These are phyloP conservation scores for Saturnispora quitensis DNA, from an alignment of 805 yeast genomes.

Conservation along the genomic window DNA sequence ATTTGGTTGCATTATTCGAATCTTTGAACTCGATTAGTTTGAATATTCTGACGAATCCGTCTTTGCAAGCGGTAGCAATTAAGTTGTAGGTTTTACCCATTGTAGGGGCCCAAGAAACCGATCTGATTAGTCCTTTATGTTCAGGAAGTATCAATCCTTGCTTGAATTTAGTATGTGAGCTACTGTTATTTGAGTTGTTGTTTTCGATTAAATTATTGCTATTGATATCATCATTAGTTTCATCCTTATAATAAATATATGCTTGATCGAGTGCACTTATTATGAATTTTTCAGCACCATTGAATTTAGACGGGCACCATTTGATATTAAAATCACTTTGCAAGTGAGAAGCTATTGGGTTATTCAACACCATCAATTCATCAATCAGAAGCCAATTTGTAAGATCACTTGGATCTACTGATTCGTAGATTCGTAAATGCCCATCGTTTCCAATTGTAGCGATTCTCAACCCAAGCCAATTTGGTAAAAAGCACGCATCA, in stretches of 20 bases:
- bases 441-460: constrained; percentile 92
- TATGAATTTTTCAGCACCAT: constrained; percentile 64
- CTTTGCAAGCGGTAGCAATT: constrained; percentile 93
- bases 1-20: constrained; percentile 12
- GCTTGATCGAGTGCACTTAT: constrained; percentile 87
- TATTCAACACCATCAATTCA: constrained; percentile 57
- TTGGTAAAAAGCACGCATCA: constrained; percentile 84
- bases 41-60: constrained; percentile 83
- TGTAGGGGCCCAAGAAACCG: constrained; percentile 93
- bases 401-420: constrained; percentile 82
- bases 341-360: constrained; percentile 68
- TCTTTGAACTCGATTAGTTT: constrained; percentile 44
- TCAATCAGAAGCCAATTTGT: constrained; percentile 71
- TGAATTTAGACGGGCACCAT: constrained; percentile 84
- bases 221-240: constrained; percentile 27
- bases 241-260: constrained; percentile 50
- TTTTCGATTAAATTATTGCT: not conserved
- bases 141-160: constrained; percentile 65
- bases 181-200: not conserved
- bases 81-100: constrained; percentile 86
- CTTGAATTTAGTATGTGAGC: constrained; percentile 30
- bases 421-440: constrained; percentile 73
- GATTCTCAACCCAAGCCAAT: constrained; percentile 68
- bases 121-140: constrained; percentile 78
- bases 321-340: constrained; percentile 80